phyloP scores from a whole-genome alignment of 768 basidiomycete species.

The Pulveroboletus sp. region DNA sequence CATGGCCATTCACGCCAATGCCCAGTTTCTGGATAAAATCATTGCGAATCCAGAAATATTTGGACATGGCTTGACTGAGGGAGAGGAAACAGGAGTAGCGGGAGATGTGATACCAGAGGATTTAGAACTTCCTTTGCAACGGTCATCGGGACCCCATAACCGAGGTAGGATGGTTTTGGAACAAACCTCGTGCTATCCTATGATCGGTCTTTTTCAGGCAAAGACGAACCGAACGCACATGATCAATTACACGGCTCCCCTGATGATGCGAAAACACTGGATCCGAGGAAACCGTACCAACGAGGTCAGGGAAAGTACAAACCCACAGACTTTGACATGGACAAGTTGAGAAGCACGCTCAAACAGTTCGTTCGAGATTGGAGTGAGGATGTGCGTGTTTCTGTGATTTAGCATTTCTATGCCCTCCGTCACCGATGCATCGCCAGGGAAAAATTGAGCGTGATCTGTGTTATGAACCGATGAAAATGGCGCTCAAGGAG shows the following conservation, averaged over 20 bases:
- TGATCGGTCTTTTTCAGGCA: constrained; percentile 9
- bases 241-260: constrained; percentile 31
- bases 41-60: constrained; percentile 82
- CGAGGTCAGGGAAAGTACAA: constrained; percentile 32
- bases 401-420: neutral
- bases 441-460: constrained; percentile 70
- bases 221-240: constrained; percentile 33
- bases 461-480: constrained; percentile 73
- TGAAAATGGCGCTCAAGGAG: constrained; percentile 65
- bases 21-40: constrained; percentile 69
- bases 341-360: constrained; percentile 86
- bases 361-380: constrained; percentile 94
- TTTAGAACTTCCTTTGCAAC: neutral
- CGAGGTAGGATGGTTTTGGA: constrained; percentile 21
- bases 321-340: constrained; percentile 74
- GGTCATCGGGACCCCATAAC: neutral
- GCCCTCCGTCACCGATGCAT: neutral
- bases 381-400: constrained; percentile 64
- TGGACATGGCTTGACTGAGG: constrained; percentile 39
- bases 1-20: constrained; percentile 73
- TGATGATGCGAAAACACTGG: constrained; percentile 3
- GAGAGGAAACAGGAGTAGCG: constrained; percentile 17
- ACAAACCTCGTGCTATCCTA: constrained; percentile 13
- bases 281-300: constrained; percentile 9
- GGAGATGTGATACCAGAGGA: constrained; percentile 16